Evolutionary conservation across 495 filamentous ascomycete species (phyloP), one percentile per base, ranked within the genome.

Genomic region (Talaromyces proteolyticus): DNA sequence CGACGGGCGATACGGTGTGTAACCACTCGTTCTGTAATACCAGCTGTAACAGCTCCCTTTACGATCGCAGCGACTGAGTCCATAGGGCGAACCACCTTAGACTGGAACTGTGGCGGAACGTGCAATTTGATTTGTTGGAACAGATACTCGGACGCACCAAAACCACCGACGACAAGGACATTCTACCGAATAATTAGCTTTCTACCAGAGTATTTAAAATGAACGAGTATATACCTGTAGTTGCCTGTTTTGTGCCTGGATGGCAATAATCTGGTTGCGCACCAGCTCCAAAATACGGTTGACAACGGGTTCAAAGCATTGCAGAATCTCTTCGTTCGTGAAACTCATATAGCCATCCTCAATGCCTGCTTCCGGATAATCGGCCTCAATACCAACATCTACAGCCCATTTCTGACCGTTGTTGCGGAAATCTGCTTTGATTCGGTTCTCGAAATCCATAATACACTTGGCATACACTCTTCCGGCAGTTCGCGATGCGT

Each of bases 1-100:
- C 93, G 84, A 67, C 93, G 87, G n/a, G 93, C 93, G 49, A 98
- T 89, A 77, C 93, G 93, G 55, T 92, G 91, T 3, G 94, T 98
- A 59, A 98, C 83, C 53, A 98, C 87, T 51, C 91, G 84, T 63
- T 98, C 94, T 1, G 91, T 96, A 58, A 98, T 97, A 73, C 93
- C 93, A 37, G 93, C 87, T 0, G 87, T 90, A 44, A 89, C 86
- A 34, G 86, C 86, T 50, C 86, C 86, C 64, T 89, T 89, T 60
- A 89, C 86, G 37, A 89, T 89, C 41, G 86, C 86, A 19, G 86
- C 86, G 24, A 89, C 86, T 2, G 86, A 88, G 67, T 89, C 86
- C 86, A 89, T 89, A 16, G 86, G 86, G n/a, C 86, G 81, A 21
- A 89, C 86, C 25, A 89, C 86, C 68, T 88, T 88, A 50, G 81